Evolutionary conservation across 164 flowering plant genomes (phyloP).

Genomic region (Aristolochia contorta): DNA sequence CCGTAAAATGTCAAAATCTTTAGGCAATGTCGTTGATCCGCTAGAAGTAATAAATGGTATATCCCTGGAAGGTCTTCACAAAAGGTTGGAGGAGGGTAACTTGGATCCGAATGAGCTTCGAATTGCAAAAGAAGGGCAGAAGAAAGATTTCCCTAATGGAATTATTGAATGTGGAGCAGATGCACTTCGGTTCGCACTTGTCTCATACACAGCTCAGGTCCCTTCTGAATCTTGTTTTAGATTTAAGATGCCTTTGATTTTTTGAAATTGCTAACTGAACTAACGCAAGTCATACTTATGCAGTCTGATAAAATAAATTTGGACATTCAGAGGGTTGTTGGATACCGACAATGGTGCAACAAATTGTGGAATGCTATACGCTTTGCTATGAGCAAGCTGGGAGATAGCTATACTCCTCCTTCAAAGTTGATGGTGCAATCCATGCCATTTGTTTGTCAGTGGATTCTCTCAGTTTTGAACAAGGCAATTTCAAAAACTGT

Average conservation of each 20-base stretch:
- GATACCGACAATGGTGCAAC: slow-evolving; percentile 98
- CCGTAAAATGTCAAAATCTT: slow-evolving; percentile 98
- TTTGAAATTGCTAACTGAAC: background rate
- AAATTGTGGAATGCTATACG: slow-evolving; percentile 90
- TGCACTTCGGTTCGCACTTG: slow-evolving; percentile 80
- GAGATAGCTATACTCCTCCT: slow-evolving; percentile 62
- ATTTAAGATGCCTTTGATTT: background rate
- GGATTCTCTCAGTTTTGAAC: slow-evolving; percentile 88
- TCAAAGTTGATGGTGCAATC: slow-evolving; percentile 19
- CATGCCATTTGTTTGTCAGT: slow-evolving; percentile 77
- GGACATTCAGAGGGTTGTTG: slow-evolving; percentile 91
- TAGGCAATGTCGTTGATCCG: slow-evolving; percentile 96
- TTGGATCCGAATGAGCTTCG: slow-evolving; percentile 54
- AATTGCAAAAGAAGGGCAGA: slow-evolving; percentile 73
- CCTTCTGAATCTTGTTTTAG: background rate
- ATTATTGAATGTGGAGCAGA: slow-evolving; percentile 94
- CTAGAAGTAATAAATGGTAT: slow-evolving; percentile 89
- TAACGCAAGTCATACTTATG: slow-evolving; percentile 7
- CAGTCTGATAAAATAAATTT: slow-evolving; percentile 95
- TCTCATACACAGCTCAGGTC: slow-evolving; percentile 96
- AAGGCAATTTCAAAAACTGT: slow-evolving; percentile 69
- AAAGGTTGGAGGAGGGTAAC: slow-evolving; percentile 83
- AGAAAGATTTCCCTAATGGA: slow-evolving; percentile 76
- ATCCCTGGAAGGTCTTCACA: slow-evolving; percentile 70
- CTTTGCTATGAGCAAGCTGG: slow-evolving; percentile 86